phyloP scores from a whole-genome alignment of 2,329 filamentous ascomycete genomes.

The Fusarium subtropicale region DNA sequence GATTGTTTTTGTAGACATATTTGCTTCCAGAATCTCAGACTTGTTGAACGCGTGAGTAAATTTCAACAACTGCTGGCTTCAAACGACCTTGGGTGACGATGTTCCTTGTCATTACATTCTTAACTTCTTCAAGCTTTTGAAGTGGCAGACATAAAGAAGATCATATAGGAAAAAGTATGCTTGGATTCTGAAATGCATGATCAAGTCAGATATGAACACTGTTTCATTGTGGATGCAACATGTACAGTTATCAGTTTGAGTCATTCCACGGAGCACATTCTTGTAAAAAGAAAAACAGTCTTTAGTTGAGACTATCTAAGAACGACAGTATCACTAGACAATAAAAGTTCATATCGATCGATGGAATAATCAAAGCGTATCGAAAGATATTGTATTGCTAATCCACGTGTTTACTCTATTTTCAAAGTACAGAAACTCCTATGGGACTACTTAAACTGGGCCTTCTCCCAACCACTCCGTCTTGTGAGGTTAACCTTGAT shows the following conservation, averaged over 20 bases:
- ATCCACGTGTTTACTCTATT: background rate
- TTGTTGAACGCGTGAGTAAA: no score
- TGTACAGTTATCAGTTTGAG: background rate
- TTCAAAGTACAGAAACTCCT: no score
- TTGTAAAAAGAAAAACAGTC: background rate
- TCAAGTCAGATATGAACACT: background rate
- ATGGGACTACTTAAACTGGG: background rate
- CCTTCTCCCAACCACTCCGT: slow-evolving; percentile 8
- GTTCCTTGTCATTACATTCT: no score
- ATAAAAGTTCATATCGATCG: background rate
- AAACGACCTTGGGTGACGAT: no score
- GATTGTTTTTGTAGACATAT: no score
- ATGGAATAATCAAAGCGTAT: background rate
- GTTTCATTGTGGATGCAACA: no score
- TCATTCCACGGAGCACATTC: background rate
- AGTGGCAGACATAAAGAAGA: no score
- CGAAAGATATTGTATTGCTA: background rate
- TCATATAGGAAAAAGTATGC: no score
- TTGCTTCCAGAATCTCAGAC: no score
- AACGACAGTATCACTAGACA: background rate
- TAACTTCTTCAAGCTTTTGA: no score
- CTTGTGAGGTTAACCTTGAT: slow-evolving; percentile 15
- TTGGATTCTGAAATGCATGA: background rate
- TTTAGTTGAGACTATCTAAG: no score
- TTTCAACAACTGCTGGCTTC: no score